phyloP scores from a whole-genome alignment of 371 early-diverging fungal species.

The Mortierella sp. region DNA sequence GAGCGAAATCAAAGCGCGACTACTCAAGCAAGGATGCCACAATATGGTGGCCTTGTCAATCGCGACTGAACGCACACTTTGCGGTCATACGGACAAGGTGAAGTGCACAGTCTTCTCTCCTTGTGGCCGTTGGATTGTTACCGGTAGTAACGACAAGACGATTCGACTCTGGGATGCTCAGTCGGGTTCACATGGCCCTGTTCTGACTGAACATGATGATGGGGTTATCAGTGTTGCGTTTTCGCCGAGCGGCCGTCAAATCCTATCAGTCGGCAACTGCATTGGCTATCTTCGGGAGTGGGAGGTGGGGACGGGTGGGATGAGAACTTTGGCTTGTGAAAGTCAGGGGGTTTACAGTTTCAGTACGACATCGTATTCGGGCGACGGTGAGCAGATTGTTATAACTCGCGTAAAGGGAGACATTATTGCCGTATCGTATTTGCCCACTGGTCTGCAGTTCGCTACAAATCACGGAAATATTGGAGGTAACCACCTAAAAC shows the following conservation, averaged over 20 bases:
- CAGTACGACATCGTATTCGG: too few species aligned
- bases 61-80: too few species aligned
- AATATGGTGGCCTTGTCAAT: too few species aligned
- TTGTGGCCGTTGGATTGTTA: neutral
- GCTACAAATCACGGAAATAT: too few species aligned
- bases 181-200: neutral
- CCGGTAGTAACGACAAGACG: constrained; percentile 10
- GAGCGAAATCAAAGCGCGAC: neutral
- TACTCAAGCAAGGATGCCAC: too few species aligned
- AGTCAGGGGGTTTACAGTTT: neutral
- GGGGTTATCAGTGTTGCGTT: neutral
- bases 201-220: neutral
- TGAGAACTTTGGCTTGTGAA: neutral
- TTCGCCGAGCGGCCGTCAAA: neutral
- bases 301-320: neutral
- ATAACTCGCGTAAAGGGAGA: too few species aligned
- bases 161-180: constrained; percentile 9
- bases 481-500: too few species aligned
- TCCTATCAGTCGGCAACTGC: neutral
- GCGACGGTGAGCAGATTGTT: too few species aligned
- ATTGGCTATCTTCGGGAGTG: neutral
- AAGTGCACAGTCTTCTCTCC: neutral
- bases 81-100: too few species aligned
- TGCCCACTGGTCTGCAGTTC: too few species aligned
- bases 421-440: too few species aligned